phyloP scores from a whole-genome alignment of 2,329 filamentous ascomycete genomes.

The Scytalidium sp. region DNA sequence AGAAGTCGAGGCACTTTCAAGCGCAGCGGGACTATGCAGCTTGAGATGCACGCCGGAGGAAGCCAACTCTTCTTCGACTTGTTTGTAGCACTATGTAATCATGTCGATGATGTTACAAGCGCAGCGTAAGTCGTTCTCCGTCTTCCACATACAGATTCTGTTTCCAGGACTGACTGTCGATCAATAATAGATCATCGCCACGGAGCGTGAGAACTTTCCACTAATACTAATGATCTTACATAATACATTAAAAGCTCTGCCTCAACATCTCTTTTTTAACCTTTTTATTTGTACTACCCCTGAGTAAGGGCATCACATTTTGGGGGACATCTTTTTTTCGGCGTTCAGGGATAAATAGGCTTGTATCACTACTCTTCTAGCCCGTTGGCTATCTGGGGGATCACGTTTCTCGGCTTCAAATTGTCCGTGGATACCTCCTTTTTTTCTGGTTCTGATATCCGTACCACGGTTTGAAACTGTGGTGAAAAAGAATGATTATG shows the following conservation, averaged over 20 bases:
- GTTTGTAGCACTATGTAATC: constrained; percentile 97
- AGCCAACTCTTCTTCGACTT: constrained; percentile 95
- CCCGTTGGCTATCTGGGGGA: not conserved
- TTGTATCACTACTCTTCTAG: constrained; percentile 25
- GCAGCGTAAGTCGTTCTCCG: constrained; percentile 46
- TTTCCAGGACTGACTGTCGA: not conserved
- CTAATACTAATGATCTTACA: constrained; percentile 7
- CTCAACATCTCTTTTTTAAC: not conserved
- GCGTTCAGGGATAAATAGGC: constrained; percentile 14
- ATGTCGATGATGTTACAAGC: constrained; percentile 93
- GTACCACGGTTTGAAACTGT: not conserved
- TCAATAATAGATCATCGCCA: constrained; percentile 16
- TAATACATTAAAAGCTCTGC: constrained; percentile 1
- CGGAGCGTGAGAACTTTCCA: constrained; percentile 24
- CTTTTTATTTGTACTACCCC: not conserved
- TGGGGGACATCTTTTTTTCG: constrained; percentile 10
- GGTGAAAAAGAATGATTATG: not conserved
- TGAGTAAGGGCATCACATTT: constrained; percentile 6
- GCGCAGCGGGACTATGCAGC: constrained; percentile 97
- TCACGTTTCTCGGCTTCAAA: not conserved
- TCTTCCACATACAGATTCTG: not conserved
- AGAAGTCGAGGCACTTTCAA: constrained; percentile 97
- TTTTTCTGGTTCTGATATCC: not conserved
- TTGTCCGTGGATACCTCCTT: constrained; percentile 3
- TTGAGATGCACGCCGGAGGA: constrained; percentile 92